These are phyloP conservation scores for Corymbia calophylla DNA, from an alignment of 441 rosid species.

Conservation along the genomic window DNA sequence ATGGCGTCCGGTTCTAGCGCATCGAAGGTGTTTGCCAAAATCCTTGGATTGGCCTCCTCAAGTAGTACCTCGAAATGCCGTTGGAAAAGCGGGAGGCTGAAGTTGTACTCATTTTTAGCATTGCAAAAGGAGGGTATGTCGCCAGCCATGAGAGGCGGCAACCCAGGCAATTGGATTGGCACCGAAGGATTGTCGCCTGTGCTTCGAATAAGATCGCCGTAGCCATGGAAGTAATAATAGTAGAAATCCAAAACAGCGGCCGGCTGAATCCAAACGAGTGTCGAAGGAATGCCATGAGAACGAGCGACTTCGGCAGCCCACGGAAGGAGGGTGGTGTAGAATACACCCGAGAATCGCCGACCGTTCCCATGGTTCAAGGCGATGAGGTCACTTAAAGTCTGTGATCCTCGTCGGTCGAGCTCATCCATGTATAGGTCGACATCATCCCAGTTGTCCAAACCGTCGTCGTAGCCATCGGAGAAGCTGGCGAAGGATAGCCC, in stretches of 20 bases:
- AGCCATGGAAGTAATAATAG: neutral
- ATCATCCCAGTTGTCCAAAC: neutral
- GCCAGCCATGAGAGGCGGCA: neutral
- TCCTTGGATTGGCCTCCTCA: neutral
- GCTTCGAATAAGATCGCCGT: neutral
- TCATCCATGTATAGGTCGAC: neutral
- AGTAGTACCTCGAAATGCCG: neutral
- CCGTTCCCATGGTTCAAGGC: neutral
- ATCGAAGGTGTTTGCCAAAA: neutral
- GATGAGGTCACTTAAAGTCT: neutral
- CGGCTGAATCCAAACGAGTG: neutral
- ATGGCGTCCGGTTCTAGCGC: neutral
- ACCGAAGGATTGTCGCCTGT: neutral
- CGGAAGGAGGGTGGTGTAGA: neutral
- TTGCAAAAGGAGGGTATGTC: neutral
- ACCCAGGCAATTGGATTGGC: neutral
- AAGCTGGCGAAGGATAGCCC: too few species aligned
- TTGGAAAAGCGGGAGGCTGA: neutral
- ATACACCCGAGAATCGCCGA: neutral
- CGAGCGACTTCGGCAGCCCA: neutral
- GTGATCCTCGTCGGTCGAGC: neutral
- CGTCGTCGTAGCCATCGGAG: neutral
- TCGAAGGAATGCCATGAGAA: neutral
- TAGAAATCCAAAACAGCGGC: neutral
- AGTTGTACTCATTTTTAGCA: neutral